Conservation (phyloP, 768 basidiomycete species). For the Termitomyces sp. region DNA sequence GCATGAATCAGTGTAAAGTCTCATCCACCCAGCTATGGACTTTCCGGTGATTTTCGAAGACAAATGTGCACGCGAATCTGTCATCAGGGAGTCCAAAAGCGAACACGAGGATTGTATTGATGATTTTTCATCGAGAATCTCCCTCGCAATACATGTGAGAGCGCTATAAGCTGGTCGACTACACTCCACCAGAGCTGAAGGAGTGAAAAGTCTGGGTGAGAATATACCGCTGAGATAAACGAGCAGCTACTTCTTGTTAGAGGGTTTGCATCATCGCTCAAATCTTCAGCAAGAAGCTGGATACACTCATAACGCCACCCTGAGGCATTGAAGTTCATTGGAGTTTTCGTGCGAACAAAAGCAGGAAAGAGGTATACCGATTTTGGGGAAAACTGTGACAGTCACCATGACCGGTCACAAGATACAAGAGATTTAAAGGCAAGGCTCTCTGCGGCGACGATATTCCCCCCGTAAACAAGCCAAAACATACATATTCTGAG, state of each 20-base stretch:
- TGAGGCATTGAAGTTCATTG: slow-evolving; percentile 5
- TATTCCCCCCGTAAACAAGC: slow-evolving; percentile 51
- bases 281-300: slow-evolving; percentile 9
- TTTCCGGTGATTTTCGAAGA: slow-evolving; percentile 27
- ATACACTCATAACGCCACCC: slow-evolving; percentile 11
- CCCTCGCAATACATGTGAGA: slow-evolving; percentile 6
- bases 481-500: slow-evolving; percentile 35
- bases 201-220: neutral
- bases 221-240: neutral
- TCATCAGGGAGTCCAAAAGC: slow-evolving; percentile 36
- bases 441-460: slow-evolving; percentile 36
- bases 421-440: slow-evolving; percentile 61
- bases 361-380: slow-evolving; percentile 9
- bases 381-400: slow-evolving; percentile 25
- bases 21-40: slow-evolving; percentile 46
- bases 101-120: slow-evolving; percentile 3
- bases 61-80: slow-evolving; percentile 37
- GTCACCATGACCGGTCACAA: slow-evolving; percentile 35
- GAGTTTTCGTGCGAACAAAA: slow-evolving; percentile 4
- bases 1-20: slow-evolving; percentile 71
- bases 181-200: slow-evolving; percentile 7
- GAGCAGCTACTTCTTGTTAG: slow-evolving; percentile 8
- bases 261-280: slow-evolving; percentile 8
- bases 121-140: slow-evolving; percentile 4
- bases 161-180: slow-evolving; percentile 1